A percentile compares a stretch with the other conserved stretches of the same genome.
Conservation (phyloP, 2,329 filamentous ascomycete genomes). For the Beauveria bassiana region DNA sequence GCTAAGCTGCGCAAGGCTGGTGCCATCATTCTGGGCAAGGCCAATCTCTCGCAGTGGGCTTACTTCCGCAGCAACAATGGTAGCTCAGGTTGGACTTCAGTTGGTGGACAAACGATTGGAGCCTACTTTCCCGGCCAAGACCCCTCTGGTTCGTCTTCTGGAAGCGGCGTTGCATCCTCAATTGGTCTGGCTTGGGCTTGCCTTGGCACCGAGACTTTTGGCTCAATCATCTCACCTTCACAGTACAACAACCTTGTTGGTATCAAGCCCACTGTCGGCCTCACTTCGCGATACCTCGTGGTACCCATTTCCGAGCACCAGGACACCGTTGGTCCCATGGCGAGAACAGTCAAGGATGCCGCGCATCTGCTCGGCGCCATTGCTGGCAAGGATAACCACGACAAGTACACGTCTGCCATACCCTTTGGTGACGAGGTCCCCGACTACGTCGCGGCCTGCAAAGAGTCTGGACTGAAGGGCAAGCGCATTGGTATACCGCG, state of each 20-base stretch:
- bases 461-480: conserved; percentile 41
- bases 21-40: conserved; percentile 56
- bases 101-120: conserved; percentile 52
- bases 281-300: conserved; percentile 53
- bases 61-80: conserved; percentile 49
- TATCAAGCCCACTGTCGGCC: conserved; percentile 59
- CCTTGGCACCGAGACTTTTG: conserved; percentile 56
- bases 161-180: conserved; percentile 54
- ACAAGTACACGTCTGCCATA: conserved; percentile 54
- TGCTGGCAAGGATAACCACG: conserved; percentile 48
- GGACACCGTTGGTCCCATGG: conserved; percentile 57
- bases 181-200: conserved; percentile 51
- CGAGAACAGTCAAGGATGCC: conserved; percentile 55
- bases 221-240: conserved; percentile 52
- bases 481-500: conserved; percentile 58
- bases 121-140: conserved; percentile 55
- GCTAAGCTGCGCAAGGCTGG: conserved; percentile 51
- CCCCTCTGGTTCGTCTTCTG: conserved; percentile 53
- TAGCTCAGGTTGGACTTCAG: conserved; percentile 56
- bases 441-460: conserved; percentile 54
- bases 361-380: conserved; percentile 54
- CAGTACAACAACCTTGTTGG: conserved; percentile 52
- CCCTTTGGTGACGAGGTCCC: conserved; percentile 50
- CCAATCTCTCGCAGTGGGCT: conserved; percentile 56
- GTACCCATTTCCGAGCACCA: conserved; percentile 57